These are phyloP conservation scores for Ilex asprella DNA, from an alignment of 257 asterid species.

Conservation along the genomic window DNA sequence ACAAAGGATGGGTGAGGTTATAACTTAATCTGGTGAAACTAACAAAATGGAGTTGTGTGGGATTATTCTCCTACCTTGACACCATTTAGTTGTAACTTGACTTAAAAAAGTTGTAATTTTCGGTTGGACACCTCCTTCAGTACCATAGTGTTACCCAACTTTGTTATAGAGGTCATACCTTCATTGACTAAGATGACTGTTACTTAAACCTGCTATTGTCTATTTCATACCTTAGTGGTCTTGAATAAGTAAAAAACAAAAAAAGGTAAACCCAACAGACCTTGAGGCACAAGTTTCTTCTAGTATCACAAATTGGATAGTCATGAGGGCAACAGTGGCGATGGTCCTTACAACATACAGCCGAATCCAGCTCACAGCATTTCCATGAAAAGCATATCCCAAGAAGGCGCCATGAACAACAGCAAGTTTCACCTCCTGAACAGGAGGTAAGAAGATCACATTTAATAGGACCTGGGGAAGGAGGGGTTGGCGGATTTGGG, in stretches of 20 bases:
- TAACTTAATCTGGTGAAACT: too few species aligned
- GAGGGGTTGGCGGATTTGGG: slow-evolving; percentile 84
- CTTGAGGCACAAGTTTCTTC: slow-evolving; percentile 57
- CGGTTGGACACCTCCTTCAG: too few species aligned
- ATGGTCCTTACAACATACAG: slow-evolving; percentile 69
- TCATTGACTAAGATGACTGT: background rate
- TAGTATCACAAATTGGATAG: slow-evolving; percentile 70
- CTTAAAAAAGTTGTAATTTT: too few species aligned
- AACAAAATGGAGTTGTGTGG: too few species aligned
- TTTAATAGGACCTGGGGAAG: slow-evolving; percentile 57
- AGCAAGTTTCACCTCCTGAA: slow-evolving; percentile 71
- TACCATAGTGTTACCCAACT: background rate
- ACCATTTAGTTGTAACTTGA: too few species aligned
- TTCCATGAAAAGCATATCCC: slow-evolving; percentile 78
- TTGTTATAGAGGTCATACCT: background rate
- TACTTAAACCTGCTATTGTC: background rate
- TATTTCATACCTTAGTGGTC: background rate
- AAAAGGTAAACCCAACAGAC: slow-evolving; percentile 21
- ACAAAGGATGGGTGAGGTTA: too few species aligned
- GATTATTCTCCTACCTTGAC: too few species aligned
- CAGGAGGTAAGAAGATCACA: slow-evolving; percentile 67
- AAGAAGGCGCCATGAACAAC: slow-evolving; percentile 52
- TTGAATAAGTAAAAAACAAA: background rate
- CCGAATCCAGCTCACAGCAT: slow-evolving; percentile 70
- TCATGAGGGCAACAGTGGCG: slow-evolving; percentile 69